Evolutionary conservation across 2,329 filamentous ascomycete genomes (phyloP), one percentile per base, ranked within the genome.

Genomic region (Diplodia scrobiculata): DNA sequence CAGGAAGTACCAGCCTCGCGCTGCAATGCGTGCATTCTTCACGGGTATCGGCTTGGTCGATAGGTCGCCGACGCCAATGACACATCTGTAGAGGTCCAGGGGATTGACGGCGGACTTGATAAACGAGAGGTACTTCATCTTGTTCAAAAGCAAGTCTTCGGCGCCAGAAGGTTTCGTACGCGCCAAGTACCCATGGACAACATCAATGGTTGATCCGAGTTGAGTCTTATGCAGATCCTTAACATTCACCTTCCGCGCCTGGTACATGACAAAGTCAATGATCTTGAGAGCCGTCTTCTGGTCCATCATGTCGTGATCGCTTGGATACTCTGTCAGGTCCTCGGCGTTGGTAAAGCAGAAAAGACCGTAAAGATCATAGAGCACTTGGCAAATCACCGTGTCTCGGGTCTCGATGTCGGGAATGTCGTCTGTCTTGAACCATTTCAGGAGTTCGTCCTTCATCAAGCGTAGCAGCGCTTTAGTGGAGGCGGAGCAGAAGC

Each of bases 181-280:
- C 1, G 91, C 92, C 64, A 98, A 89, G 5, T 91, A 89, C 70
- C 91, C 88, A 75, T 98, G 93, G 78, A 99, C 91, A 71, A 93
- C 92, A 67, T 99, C 95, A 67, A 99, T 95, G 0, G 92, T 92
- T 17, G 84, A 87, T 75, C 94, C 96, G 64, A 99, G 82, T 66
- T 98, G 92, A 17, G 92, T 95, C 76, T 96, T 98, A 17, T 92
- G 86, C 19, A 98, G 80, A 70, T 98, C 95, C 72, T 94, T 96
- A 80, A 96, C 90, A 25, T 91, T 89, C 82, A 97, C 89, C 68
- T 90, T 88, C 59, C 89, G 89, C 1, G 91, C 91, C 67, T 97
- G 87, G 41, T 86, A 82, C 73, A 96, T 89, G 45, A 98, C 86
- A 73, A 93, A 91, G 68, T 96, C 91, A 11, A 97, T 87, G 55